Percentiles rank a stretch among this genome's conserved stretches.
phyloP scores from a whole-genome alignment of 495 filamentous ascomycete species.

The Beverwykella pulmonaria region DNA sequence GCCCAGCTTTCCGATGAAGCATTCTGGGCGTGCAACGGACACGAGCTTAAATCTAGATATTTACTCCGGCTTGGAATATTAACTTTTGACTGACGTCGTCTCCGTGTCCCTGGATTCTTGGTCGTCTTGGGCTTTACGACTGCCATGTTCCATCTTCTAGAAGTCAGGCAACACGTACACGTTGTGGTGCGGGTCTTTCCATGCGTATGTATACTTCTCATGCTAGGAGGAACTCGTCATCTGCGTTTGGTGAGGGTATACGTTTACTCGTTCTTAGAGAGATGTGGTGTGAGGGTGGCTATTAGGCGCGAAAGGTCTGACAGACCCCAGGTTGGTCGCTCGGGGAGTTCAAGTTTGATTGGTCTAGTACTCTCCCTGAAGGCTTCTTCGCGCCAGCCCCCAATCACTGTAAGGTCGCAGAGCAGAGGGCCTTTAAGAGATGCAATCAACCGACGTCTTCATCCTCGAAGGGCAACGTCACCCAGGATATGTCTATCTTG shows the following conservation, averaged over 20 bases:
- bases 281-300: not conserved
- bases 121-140: not conserved
- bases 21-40: not conserved
- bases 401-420: too few relatives aligned
- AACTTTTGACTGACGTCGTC: not conserved
- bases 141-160: not conserved
- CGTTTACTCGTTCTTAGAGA: not conserved
- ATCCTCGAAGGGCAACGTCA: too few relatives aligned
- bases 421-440: too few relatives aligned
- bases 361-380: too few relatives aligned
- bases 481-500: too few relatives aligned
- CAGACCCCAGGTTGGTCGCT: not conserved
- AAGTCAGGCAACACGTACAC: not conserved
- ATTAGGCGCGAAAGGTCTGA: not conserved
- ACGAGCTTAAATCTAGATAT: not conserved
- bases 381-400: too few relatives aligned
- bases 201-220: not conserved
- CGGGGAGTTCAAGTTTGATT: too few relatives aligned
- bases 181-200: not conserved
- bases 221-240: not conserved
- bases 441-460: too few relatives aligned
- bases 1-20: not conserved
- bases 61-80: not conserved
- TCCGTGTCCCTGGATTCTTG: not conserved
- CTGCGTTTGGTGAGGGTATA: not conserved